Evolutionary conservation across 345 rosid genomes (phyloP).

Genomic region (Lenwebbia sp.): DNA sequence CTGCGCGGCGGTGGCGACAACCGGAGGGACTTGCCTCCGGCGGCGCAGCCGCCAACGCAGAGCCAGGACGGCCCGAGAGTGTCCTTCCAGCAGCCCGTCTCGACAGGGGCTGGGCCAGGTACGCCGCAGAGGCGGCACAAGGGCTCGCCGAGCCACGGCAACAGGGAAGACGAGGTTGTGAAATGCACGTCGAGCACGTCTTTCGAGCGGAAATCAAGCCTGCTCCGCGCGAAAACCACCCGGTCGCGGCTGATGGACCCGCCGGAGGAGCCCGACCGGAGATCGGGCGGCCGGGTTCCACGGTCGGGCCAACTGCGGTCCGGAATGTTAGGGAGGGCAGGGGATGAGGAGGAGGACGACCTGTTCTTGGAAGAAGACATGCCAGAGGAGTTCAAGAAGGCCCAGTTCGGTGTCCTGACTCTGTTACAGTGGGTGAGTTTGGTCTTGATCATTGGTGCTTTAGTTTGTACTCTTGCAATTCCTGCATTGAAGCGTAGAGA

Average conservation of each 20-base stretch:
- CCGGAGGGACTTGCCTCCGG: slow-evolving; percentile 27
- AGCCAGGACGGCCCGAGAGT: slow-evolving; percentile 21
- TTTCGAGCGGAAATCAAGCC: slow-evolving; percentile 13
- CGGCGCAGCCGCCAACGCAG: background rate
- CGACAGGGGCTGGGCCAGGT: background rate
- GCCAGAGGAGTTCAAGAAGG: slow-evolving; percentile 58
- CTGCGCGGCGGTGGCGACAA: slow-evolving; percentile 1
- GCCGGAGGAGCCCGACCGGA: slow-evolving; percentile 17
- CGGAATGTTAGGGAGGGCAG: slow-evolving; percentile 31
- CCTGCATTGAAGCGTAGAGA: slow-evolving; percentile 14
- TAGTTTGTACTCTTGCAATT: slow-evolving; percentile 45
- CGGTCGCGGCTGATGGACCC: slow-evolving; percentile 73
- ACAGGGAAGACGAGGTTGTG: slow-evolving; percentile 22
- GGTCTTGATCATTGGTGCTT: slow-evolving; percentile 40
- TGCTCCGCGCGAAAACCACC: slow-evolving; percentile 36
- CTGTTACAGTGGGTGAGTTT: slow-evolving; percentile 64
- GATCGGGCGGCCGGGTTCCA: slow-evolving; percentile 27
- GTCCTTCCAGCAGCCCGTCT: background rate
- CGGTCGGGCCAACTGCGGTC: slow-evolving; percentile 30
- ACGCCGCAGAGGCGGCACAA: background rate
- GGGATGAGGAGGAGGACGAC: slow-evolving; percentile 71
- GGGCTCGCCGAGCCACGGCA: background rate
- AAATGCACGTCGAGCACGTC: slow-evolving; percentile 43
- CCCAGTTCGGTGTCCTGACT: slow-evolving; percentile 21
- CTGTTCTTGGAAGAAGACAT: slow-evolving; percentile 62